Evolutionary conservation across 768 basidiomycete species (phyloP), one percentile per base, ranked within the genome.

Genomic region (Rhodotorula babjevae): DNA sequence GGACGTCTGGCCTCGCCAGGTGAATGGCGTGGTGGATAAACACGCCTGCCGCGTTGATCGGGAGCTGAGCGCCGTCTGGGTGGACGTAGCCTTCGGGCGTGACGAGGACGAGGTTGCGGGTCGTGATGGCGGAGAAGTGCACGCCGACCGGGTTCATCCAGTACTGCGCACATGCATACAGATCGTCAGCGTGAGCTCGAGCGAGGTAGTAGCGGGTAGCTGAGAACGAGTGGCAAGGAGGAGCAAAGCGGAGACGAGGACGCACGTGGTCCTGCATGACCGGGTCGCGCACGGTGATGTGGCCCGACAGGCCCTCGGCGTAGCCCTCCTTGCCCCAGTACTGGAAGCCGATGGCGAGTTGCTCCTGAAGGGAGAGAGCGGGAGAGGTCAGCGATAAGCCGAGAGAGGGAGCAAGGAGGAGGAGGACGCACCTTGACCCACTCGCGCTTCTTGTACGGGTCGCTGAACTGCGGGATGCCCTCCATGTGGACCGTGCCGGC

Each of bases 131-230:
- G 0, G 63, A 63, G 67, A 74, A 78, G 47, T 76, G 77, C 27
- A 74, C 60, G 31, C 53, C 75, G 58, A 78, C 72, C n/a, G 75
- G 63, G 61, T 78, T 78, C 72, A 78, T 75, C 75, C 72, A 76
- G 68, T 67, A 76, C 64, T 71, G 60, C 29, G 27, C 31, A 42
- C 9, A 8, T 7, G 15, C 31, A 49, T 29, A 27, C 64, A 16
- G 3, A 21, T 44, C n/a, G 42, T 63, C n/a, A 19, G 23, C 19
- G 8, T 33, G n/a, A 10, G 36, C 16, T 11, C 50, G 10, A 14
- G 15, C 7, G 36, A 40, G 19, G 58, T 12, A 2, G 31, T 16
- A 9, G 15, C 52, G 27, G 27, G 33, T n/a, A n/a, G n/a, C n/a
- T n/a, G n/a, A n/a, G n/a, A n/a, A n/a, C n/a, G n/a, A n/a, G n/a